Evolutionary conservation across 345 rosid species (phyloP).

Genomic region (Odontarrhena argentea): DNA sequence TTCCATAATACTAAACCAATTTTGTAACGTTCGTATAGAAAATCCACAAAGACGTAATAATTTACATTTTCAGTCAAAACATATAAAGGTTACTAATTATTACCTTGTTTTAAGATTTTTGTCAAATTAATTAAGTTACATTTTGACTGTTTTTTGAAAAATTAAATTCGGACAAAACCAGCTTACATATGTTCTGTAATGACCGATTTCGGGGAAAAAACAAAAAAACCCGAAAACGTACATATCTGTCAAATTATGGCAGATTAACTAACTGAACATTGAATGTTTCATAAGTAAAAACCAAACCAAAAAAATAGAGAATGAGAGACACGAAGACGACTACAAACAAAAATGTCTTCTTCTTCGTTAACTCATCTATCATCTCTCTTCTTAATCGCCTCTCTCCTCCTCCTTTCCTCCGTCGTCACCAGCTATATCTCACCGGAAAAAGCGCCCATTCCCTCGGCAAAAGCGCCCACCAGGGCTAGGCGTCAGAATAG

Average conservation of each 20-base stretch:
- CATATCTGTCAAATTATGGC: conserved; percentile 31
- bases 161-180: background rate
- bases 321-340: conserved; percentile 40
- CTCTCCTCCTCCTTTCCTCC: conserved; percentile 18
- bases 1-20: background rate
- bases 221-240: conserved; percentile 25
- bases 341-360: conserved; percentile 20
- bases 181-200: conserved; percentile 20
- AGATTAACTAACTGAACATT: conserved; percentile 31
- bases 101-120: background rate
- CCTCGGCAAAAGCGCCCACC: too few relatives aligned
- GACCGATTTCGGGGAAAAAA: background rate
- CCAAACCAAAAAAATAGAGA: background rate
- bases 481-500: too few relatives aligned
- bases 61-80: background rate
- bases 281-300: conserved; percentile 6
- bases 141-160: background rate
- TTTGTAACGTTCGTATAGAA: conserved; percentile 13
- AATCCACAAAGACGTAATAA: background rate
- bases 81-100: background rate
- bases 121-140: background rate
- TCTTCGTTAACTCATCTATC: conserved; percentile 22
- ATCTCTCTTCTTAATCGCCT: conserved; percentile 15
- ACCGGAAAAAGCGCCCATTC: background rate
- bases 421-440: background rate